These are phyloP conservation scores for Fusarium virguliforme DNA, from an alignment of 2,329 filamentous ascomycete genomes.

Conservation along the genomic window DNA sequence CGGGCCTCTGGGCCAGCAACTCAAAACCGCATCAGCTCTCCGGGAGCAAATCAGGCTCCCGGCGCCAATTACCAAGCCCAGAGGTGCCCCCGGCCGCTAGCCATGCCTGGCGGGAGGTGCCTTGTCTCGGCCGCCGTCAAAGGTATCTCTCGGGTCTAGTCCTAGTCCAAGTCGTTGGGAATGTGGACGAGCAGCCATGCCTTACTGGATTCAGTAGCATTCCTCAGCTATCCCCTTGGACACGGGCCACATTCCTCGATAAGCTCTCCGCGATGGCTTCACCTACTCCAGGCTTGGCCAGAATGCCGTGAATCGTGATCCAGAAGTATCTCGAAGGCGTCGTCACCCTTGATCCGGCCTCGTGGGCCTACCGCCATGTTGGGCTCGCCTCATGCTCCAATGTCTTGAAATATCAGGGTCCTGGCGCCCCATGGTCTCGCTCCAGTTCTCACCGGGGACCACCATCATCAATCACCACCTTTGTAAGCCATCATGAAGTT, in stretches of 20 bases:
- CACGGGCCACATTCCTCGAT: conserved; percentile 40
- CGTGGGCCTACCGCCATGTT: conserved; percentile 1
- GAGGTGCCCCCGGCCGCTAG: not conserved
- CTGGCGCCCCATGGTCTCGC: conserved; percentile 5
- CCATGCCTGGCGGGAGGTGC: conserved; percentile 15
- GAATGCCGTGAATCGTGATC: conserved; percentile 34
- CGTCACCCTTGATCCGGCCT: conserved; percentile 37
- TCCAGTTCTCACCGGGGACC: not conserved
- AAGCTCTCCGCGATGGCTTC: conserved; percentile 38
- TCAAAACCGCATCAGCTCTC: conserved; percentile 8
- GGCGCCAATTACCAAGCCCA: not conserved
- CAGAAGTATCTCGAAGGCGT: conserved; percentile 29
- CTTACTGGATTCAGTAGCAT: conserved; percentile 38
- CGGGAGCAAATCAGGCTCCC: conserved; percentile 2
- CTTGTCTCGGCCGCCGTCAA: conserved; percentile 20
- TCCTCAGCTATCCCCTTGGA: conserved; percentile 33
- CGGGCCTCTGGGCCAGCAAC: conserved; percentile 32
- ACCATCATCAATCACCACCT: conserved; percentile 3
- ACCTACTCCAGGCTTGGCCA: conserved; percentile 35
- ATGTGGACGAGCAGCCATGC: conserved; percentile 34
- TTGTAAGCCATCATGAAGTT: conserved; percentile 36
- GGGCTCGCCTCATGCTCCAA: not conserved
- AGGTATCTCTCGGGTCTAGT: conserved; percentile 15
- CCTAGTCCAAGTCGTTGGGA: conserved; percentile 24
- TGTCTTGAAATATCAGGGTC: conserved; percentile 42